Percentiles rank a stretch among this genome's conserved stretches.
Conservation (phyloP, 23 red algal genomes). For the Gracilaria caudata region DNA sequence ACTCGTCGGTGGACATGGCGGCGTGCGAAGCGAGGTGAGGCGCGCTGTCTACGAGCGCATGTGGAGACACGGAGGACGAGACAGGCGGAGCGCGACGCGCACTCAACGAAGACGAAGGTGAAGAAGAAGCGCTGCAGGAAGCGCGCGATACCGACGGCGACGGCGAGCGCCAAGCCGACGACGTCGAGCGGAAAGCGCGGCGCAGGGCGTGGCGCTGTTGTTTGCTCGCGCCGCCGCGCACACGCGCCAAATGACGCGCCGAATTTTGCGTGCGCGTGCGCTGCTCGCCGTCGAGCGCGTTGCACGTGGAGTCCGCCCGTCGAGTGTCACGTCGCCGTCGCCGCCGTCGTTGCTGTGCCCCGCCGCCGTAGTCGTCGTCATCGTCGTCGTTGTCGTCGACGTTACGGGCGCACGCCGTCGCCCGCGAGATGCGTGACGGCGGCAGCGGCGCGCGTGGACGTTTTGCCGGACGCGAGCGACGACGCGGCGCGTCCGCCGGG, state of each 20-base stretch:
- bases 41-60: not conserved
- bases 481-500: no score
- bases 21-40: not conserved
- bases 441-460: not conserved
- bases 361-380: no score
- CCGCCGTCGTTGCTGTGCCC: not conserved
- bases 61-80: constrained; percentile 12
- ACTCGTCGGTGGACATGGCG: constrained; percentile 9
- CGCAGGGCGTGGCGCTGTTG: not conserved
- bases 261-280: not conserved
- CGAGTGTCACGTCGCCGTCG: not conserved
- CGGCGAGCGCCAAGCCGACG: not conserved
- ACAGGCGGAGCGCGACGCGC: not conserved
- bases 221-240: not conserved
- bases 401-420: not conserved
- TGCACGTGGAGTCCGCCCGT: no score
- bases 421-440: not conserved
- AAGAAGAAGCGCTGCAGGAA: not conserved
- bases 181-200: not conserved
- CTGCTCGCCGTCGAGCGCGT: no score
- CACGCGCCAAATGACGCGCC: not conserved
- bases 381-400: not conserved
- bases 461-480: no score
- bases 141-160: constrained; percentile 3
- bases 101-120: not conserved